These are phyloP conservation scores for Sclerotinia sclerotiorum DNA, from an alignment of 2,329 filamentous ascomycete species.

Conservation along the genomic window DNA sequence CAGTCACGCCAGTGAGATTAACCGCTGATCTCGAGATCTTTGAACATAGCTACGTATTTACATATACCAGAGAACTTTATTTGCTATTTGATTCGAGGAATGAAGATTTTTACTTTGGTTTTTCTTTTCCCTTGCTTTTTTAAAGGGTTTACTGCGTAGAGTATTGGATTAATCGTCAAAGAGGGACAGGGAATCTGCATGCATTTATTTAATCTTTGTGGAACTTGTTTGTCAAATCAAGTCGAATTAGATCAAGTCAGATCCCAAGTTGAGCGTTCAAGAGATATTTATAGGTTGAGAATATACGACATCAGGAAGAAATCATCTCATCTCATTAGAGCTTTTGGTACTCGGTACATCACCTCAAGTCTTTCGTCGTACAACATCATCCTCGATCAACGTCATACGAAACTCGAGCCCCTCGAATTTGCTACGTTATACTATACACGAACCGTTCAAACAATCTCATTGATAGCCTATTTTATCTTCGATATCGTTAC, in stretches of 20 bases:
- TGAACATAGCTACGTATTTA: background rate
- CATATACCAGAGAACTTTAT: background rate
- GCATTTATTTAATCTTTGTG: background rate
- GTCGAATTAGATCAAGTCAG: too few species aligned
- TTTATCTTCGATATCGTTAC: background rate
- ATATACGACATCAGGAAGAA: background rate
- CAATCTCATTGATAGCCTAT: background rate
- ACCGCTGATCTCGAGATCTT: background rate
- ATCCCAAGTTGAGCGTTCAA: background rate
- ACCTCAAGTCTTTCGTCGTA: background rate
- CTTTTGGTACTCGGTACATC: background rate
- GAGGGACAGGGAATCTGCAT: background rate
- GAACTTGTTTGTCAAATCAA: background rate
- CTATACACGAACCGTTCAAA: background rate
- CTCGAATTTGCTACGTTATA: background rate
- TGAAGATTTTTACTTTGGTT: background rate
- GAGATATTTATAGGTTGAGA: background rate
- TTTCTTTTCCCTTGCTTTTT: background rate
- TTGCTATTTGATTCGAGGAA: background rate
- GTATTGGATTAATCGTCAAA: background rate
- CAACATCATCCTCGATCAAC: background rate
- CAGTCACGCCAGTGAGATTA: slow-evolving; percentile 6
- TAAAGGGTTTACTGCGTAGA: too few species aligned
- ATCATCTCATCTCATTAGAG: background rate
- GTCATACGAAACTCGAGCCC: background rate